A percentile compares a stretch with the other conserved stretches of the same genome.
These are phyloP conservation scores for Aureobasidium leucospermi DNA, from an alignment of 2,329 filamentous ascomycete species.

Conservation along the genomic window DNA sequence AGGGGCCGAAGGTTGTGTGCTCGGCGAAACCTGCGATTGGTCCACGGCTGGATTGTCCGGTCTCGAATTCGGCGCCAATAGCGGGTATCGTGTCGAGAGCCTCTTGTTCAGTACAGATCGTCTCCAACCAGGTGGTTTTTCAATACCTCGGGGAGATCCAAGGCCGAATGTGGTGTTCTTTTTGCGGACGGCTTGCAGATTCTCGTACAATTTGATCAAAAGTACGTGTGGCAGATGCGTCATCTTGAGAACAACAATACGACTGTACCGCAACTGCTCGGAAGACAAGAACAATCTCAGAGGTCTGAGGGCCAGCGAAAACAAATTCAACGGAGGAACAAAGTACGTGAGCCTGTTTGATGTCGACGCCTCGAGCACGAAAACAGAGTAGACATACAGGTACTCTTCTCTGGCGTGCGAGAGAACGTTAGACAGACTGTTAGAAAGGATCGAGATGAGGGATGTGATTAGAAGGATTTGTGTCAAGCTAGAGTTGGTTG, in stretches of 20 bases:
- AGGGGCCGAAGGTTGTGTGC: neutral
- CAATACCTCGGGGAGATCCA: conserved; percentile 1
- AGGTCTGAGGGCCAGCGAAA: conserved; percentile 66
- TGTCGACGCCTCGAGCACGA: conserved; percentile 46
- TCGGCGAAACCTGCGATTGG: neutral
- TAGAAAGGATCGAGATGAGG: conserved; percentile 69
- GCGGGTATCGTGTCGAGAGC: conserved; percentile 23
- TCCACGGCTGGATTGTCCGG: conserved; percentile 6
- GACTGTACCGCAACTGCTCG: conserved; percentile 54
- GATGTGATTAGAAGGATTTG: conserved; percentile 74
- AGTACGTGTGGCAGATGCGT: conserved; percentile 61
- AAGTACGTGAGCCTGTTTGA: conserved; percentile 44
- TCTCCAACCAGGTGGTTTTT: conserved; percentile 12
- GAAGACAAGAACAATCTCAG: conserved; percentile 61
- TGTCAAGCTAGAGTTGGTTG: conserved; percentile 44
- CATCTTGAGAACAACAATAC: conserved; percentile 52
- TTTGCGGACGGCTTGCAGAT: conserved; percentile 13
- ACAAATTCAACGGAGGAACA: conserved; percentile 53
- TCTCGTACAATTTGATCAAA: conserved; percentile 63
- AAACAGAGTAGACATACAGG: conserved; percentile 67
- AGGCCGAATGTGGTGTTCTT: neutral
- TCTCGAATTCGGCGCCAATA: conserved; percentile 18
- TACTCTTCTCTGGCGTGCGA: conserved; percentile 65
- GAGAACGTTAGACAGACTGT: conserved; percentile 60
- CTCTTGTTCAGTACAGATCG: conserved; percentile 13